Base-by-base conservation (phyloP, 1,284 basidiomycete species). In the Rhizoctonia solani region DNA sequence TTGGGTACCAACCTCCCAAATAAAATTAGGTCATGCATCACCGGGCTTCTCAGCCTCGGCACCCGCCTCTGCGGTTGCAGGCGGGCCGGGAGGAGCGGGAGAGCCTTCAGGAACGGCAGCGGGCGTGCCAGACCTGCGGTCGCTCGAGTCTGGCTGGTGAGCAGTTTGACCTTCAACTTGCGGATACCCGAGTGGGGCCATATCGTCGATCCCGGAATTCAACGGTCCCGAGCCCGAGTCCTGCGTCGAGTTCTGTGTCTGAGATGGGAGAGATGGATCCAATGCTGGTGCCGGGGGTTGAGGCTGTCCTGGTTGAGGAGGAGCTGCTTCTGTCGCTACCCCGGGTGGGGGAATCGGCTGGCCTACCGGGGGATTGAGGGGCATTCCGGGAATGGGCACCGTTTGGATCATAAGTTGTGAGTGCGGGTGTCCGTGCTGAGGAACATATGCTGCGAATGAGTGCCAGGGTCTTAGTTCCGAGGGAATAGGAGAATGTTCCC, bases 361-460 rank as follows among this genome's bases (percentile, higher is more conserved):
- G 50, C 27, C 41, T 16, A 3, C 44, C 4, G 54, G 37, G 14
- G 32, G 54, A 8, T 27, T 30, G 42, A 50, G 9, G 21, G 21
- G 58, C 5, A 61, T 39, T 29, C 58, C 58, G 49, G 58, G 58
- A 39, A 50, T 61, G 44, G 58, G 58, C 27, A 61, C 58, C 32
- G 58, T 46, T 61, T 61, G 58, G 58, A 61, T 61, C 58, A 61
- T 61, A 41, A 61, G 58, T 23, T 61, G 58, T 21, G 58, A 61
- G 58, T 61, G 58, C n/a, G 58, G 58, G 47, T 61, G 58, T 39
- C 58, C 58, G 58, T 61, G 58, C 47, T 61, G 58, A 34, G 58
- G 58, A 61, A 61, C 58, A 50, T 61, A 61, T 61, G 58, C 58
- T 61, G 58, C 58, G 58, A 61, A 61, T 61, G 47, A 50, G 58